Evolutionary conservation across 306 rosid genomes (phyloP).

Genomic region (Dalbergia cochinchinensis): DNA sequence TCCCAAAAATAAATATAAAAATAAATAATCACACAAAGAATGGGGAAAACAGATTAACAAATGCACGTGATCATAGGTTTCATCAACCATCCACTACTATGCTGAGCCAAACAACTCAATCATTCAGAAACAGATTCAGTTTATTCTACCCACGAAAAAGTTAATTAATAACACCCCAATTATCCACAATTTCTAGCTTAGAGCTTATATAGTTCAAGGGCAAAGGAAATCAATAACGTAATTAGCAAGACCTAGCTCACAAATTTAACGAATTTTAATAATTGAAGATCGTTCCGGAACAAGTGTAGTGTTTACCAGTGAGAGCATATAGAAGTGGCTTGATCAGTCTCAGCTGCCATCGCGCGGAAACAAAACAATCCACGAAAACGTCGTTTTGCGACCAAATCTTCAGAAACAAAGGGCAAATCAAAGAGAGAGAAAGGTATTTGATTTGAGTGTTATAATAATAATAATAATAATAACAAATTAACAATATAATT

Average conservation of each 20-base stretch:
- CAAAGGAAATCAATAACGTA: constrained; percentile 24
- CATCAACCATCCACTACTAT: not conserved
- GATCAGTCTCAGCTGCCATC: constrained; percentile 73
- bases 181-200: constrained; percentile 9
- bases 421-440: not conserved
- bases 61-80: constrained; percentile 1
- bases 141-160: not conserved
- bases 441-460: not conserved
- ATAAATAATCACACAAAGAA: not conserved
- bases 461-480: constrained; percentile 30
- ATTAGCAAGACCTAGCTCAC: not conserved
- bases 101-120: constrained; percentile 2
- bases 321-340: constrained; percentile 60
- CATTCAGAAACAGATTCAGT: constrained; percentile 3
- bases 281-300: not conserved
- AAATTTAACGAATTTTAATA: not conserved
- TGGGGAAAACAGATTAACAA: not conserved
- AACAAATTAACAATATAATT: not conserved
- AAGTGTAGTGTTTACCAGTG: constrained; percentile 69
- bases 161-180: not conserved
- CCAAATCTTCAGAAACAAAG: constrained; percentile 43
- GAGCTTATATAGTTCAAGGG: not conserved
- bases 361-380: constrained; percentile 22
- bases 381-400: constrained; percentile 28
- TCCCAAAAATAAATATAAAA: not conserved